phyloP scores from a whole-genome alignment of 2,329 filamentous ascomycete genomes.

The Fusarium armeniacum region DNA sequence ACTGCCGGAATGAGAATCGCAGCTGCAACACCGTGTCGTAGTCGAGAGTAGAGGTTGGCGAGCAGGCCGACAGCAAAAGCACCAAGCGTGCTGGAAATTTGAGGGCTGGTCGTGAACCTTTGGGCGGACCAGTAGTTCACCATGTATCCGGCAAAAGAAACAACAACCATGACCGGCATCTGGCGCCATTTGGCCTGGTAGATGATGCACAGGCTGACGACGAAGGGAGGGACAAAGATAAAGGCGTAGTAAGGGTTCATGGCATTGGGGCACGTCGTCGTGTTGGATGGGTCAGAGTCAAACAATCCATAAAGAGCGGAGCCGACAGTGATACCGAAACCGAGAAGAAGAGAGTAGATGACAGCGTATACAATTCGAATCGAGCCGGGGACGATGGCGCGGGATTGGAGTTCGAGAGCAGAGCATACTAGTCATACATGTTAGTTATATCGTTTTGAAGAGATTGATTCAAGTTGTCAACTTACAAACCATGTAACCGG shows the following conservation, averaged over 20 bases:
- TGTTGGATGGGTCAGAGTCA: constrained; percentile 65
- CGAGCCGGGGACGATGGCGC: constrained; percentile 77
- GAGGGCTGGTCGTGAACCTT: constrained; percentile 76
- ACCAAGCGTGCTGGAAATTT: constrained; percentile 82
- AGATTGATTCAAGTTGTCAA: constrained; percentile 10
- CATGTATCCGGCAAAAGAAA: constrained; percentile 80
- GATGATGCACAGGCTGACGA: constrained; percentile 79
- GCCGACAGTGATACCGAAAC: constrained; percentile 79
- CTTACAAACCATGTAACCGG: constrained; percentile 72
- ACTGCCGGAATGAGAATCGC: constrained; percentile 64
- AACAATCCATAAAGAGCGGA: constrained; percentile 74
- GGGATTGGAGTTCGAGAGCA: constrained; percentile 75
- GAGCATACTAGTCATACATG: constrained; percentile 54
- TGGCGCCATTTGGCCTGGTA: constrained; percentile 88
- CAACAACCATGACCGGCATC: constrained; percentile 80
- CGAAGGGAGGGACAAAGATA: constrained; percentile 80
- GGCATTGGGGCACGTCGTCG: constrained; percentile 59
- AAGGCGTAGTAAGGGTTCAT: constrained; percentile 68
- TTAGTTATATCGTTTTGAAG: background rate
- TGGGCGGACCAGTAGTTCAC: constrained; percentile 80
- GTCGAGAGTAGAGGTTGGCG: constrained; percentile 80
- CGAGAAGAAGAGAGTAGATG: constrained; percentile 79
- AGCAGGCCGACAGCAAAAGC: constrained; percentile 82
- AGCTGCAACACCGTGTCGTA: constrained; percentile 66
- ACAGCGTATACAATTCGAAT: constrained; percentile 82